These are phyloP conservation scores for Neurospora africana DNA, from an alignment of 495 filamentous ascomycete genomes.

Conservation along the genomic window DNA sequence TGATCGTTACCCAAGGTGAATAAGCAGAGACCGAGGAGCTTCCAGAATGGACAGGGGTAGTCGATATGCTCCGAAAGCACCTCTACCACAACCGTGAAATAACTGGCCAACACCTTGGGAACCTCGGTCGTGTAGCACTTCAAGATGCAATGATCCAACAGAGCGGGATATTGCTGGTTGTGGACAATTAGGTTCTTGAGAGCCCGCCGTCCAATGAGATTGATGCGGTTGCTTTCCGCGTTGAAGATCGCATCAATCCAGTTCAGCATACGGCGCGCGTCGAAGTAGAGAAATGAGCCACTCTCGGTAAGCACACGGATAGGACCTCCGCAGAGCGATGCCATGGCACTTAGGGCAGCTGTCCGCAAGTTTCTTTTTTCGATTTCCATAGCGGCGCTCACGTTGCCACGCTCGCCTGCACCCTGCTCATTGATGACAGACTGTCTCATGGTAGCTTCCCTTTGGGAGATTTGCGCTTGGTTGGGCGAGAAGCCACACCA, in stretches of 20 bases:
- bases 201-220: slow-evolving; percentile 81
- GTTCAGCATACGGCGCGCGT: slow-evolving; percentile 78
- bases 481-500: slow-evolving; percentile 98
- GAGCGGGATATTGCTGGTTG: slow-evolving; percentile 72
- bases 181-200: slow-evolving; percentile 84
- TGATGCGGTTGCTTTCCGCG: slow-evolving; percentile 76
- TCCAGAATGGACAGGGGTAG: slow-evolving; percentile 81
- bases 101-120: slow-evolving; percentile 82
- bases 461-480: slow-evolving; percentile 64
- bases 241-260: slow-evolving; percentile 96
- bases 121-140: slow-evolving; percentile 73
- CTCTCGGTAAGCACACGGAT: slow-evolving; percentile 81
- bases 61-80: slow-evolving; percentile 71
- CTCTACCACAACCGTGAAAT: slow-evolving; percentile 84
- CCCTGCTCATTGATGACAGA: slow-evolving; percentile 55
- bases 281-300: slow-evolving; percentile 73
- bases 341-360: slow-evolving; percentile 91
- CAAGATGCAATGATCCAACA: slow-evolving; percentile 78
- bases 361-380: slow-evolving; percentile 86
- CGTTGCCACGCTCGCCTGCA: slow-evolving; percentile 56
- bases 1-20: slow-evolving; percentile 88
- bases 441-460: slow-evolving; percentile 82
- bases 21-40: slow-evolving; percentile 72
- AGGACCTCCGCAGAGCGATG: slow-evolving; percentile 83
- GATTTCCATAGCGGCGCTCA: slow-evolving; percentile 87